phyloP scores from a whole-genome alignment of 441 rosid species.

The Brassica balearica region DNA sequence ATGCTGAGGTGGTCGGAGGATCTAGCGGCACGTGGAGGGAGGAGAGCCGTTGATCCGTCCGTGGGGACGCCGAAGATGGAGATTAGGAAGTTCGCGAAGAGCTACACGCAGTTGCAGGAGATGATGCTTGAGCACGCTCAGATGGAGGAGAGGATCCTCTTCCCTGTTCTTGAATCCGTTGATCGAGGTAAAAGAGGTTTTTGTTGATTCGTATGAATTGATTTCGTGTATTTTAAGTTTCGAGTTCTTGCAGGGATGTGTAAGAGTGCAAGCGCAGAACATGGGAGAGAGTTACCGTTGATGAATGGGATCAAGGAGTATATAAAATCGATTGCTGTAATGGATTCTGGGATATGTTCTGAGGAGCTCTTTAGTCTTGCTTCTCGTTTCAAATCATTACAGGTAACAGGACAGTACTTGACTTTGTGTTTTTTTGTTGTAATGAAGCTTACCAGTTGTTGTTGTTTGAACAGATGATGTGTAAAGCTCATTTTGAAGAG shows the following conservation, averaged over 20 bases:
- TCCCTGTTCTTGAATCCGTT: conserved; percentile 64
- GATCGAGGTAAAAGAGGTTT: conserved; percentile 55
- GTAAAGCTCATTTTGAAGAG: conserved; percentile 63
- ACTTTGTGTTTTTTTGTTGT: not conserved
- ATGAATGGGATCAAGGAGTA: conserved; percentile 83
- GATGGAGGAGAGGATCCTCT: conserved; percentile 77
- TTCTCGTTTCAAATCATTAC: conserved; percentile 59
- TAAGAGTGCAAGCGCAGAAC: conserved; percentile 63
- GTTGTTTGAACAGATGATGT: conserved; percentile 46
- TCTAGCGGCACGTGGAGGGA: conserved; percentile 61
- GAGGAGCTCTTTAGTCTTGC: conserved; percentile 60
- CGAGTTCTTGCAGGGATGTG: conserved; percentile 45
- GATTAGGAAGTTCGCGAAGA: conserved; percentile 59
- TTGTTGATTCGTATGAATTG: not conserved
- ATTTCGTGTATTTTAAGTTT: not conserved
- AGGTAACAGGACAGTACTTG: conserved; percentile 41
- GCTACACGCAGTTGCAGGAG: conserved; percentile 62
- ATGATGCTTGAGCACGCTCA: conserved; percentile 80
- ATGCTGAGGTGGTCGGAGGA: conserved; percentile 75
- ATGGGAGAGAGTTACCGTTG: conserved; percentile 70
- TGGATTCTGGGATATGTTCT: conserved; percentile 54
- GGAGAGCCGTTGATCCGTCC: conserved; percentile 57
- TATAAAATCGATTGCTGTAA: conserved; percentile 65
- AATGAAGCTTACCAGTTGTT: not conserved
- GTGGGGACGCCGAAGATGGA: conserved; percentile 75